Evolutionary conservation across 768 basidiomycete genomes (phyloP).

Genomic region (Hypsizygus marmoreus): DNA sequence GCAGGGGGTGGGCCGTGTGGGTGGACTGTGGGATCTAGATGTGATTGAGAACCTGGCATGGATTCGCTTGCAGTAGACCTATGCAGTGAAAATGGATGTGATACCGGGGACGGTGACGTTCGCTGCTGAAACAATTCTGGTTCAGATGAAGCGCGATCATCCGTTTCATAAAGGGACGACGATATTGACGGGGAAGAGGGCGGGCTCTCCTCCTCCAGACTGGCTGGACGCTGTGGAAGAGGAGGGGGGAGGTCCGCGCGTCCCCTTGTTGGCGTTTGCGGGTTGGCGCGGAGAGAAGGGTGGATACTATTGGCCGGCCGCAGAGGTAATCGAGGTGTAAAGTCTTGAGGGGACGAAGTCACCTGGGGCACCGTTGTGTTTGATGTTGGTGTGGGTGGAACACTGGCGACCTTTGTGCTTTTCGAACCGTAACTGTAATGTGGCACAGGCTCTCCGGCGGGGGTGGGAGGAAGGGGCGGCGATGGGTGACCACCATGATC

Average conservation of each 20-base stretch:
- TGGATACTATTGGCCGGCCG: constrained; percentile 78
- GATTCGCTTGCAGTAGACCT: too few species aligned
- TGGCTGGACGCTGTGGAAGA: constrained; percentile 23
- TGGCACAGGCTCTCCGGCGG: constrained; percentile 61
- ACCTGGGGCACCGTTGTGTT: constrained; percentile 11
- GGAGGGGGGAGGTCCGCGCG: constrained; percentile 25
- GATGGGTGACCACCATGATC: constrained; percentile 51
- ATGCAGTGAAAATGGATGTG: too few species aligned
- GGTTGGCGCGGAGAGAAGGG: constrained; percentile 64
- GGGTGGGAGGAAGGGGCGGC: constrained; percentile 75
- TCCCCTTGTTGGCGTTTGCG: constrained; percentile 49
- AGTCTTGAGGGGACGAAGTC: constrained; percentile 56
- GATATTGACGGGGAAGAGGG: constrained; percentile 30
- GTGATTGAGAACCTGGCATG: constrained; percentile 1
- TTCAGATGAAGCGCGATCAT: constrained; percentile 14
- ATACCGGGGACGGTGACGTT: constrained; percentile 6
- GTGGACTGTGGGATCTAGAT: not conserved
- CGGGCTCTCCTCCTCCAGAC: constrained; percentile 28
- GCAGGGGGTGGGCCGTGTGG: too few species aligned
- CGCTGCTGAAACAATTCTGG: constrained; percentile 5
- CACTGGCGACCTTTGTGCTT: constrained; percentile 62
- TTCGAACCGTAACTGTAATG: constrained; percentile 68
- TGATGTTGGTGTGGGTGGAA: constrained; percentile 35
- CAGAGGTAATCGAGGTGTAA: constrained; percentile 68
- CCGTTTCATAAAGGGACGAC: constrained; percentile 25